Evolutionary conservation across 805 yeast species (phyloP), one percentile per base, ranked within the genome.

Genomic region (Candida xyloterini): DNA sequence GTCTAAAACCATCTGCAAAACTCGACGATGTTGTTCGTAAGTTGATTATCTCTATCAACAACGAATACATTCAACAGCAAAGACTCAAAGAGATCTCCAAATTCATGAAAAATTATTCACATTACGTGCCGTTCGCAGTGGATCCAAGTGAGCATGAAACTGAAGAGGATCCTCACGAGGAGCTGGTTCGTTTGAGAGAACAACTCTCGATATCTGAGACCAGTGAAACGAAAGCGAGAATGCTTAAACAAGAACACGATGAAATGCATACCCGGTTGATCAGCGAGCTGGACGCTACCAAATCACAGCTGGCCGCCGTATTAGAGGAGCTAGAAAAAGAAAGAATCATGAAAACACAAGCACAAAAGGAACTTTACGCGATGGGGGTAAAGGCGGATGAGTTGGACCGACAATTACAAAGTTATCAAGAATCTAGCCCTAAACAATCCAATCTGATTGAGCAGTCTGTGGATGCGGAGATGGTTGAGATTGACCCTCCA

Each of bases 11-110:
- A 10, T 68, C 80, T 13, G 67, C 78, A 1, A 73, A 67, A 30
- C 60, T 83, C 38, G 79, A 79, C 27, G 72, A 71, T 35, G 70
- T 81, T 5, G 71, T 84, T 7, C 72, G 74, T 40, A 60, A 72
- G 15, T 59, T 85, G 27, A 70, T 80, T 1, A 63, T 73, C 21
- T 78, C 78, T 38, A 62, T 84, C 14, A 71, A 78, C 36, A 67
- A 74, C 46, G 78, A 79, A 40, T 79, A 74, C 49, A 68, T 78
- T 37, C 84, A 83, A 50, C 78, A 71, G 48, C 66, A 74, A 47
- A 71, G 78, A 42, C 57, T 83, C 38, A 64, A 66, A 31, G 71
- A 81, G 9, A 63, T 84, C 29, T 78, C 76, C 25, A 65, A 61
- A 16, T 83, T 81, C 48, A 56, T 84, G 43, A 60, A 62, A 30